phyloP scores from a whole-genome alignment of 1,284 basidiomycete species.

The Boletus mariae region DNA sequence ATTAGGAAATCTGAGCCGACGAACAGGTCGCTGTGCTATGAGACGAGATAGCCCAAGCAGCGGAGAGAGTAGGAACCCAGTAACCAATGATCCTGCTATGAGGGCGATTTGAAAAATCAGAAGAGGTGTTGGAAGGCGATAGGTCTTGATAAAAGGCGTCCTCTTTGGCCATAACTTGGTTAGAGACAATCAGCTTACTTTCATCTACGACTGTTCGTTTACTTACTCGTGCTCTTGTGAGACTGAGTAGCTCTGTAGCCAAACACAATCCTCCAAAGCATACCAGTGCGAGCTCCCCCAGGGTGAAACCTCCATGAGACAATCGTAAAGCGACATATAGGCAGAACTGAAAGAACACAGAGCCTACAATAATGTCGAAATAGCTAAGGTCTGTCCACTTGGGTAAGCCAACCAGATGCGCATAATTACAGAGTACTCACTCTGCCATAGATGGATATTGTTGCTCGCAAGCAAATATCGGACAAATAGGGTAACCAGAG shows the following conservation, averaged over 20 bases:
- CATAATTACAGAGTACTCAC: constrained; percentile 41
- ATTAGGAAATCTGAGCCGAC: constrained; percentile 84
- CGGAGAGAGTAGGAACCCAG: constrained; percentile 92
- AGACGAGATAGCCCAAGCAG: constrained; percentile 90
- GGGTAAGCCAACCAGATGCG: constrained; percentile 6
- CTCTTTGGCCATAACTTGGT: constrained; percentile 73
- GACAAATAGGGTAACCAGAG: constrained; percentile 44
- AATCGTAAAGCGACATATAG: constrained; percentile 88
- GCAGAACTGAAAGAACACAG: constrained; percentile 88
- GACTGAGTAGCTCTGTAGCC: constrained; percentile 80
- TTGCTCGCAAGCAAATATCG: constrained; percentile 44
- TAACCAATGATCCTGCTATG: constrained; percentile 88
- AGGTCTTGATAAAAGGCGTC: constrained; percentile 89
- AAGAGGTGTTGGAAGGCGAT: constrained; percentile 89
- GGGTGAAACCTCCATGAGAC: constrained; percentile 89
- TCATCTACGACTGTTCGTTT: background rate
- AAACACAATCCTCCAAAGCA: constrained; percentile 85
- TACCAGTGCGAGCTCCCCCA: constrained; percentile 90
- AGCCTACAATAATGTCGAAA: constrained; percentile 74
- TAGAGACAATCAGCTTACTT: constrained; percentile 8
- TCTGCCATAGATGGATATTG: constrained; percentile 59
- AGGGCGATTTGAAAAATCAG: constrained; percentile 92
- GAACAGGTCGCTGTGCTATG: constrained; percentile 87
- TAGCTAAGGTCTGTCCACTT: constrained; percentile 62
- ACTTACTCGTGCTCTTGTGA: constrained; percentile 77